Evolutionary conservation across 768 basidiomycete species (phyloP).

Genomic region (Ramaria sp.): DNA sequence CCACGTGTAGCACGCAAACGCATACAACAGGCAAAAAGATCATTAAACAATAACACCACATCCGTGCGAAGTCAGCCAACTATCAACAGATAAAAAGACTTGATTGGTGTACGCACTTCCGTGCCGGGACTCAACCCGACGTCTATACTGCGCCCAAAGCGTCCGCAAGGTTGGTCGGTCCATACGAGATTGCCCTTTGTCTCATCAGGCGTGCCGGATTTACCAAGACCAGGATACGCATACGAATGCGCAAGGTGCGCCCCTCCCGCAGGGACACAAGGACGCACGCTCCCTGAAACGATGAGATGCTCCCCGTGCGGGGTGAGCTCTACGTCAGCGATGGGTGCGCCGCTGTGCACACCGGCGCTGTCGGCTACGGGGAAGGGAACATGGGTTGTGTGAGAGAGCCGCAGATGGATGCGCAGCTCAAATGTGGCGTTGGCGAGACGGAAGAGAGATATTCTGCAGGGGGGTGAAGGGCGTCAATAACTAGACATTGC

Average conservation of each 20-base stretch:
- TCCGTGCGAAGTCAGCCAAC: too few relatives aligned
- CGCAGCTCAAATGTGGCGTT: slow-evolving; percentile 2
- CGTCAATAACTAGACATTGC: too few relatives aligned
- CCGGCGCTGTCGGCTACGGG: too few relatives aligned
- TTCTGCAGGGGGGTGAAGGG: not conserved
- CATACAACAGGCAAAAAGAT: too few relatives aligned
- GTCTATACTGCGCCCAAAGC: not conserved
- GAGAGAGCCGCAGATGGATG: not conserved
- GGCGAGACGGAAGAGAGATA: not conserved
- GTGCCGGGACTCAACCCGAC: not conserved
- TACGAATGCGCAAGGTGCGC: not conserved
- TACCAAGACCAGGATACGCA: not conserved
- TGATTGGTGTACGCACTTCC: not conserved
- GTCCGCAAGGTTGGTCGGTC: slow-evolving; percentile 1
- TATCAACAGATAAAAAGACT: too few relatives aligned
- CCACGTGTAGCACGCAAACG: too few relatives aligned
- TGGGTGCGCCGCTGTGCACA: not conserved
- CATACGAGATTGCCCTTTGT: not conserved
- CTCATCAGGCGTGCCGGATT: not conserved
- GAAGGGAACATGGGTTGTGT: too few relatives aligned
- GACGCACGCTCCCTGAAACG: not conserved
- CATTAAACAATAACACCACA: too few relatives aligned
- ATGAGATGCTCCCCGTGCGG: not conserved
- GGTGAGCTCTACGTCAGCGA: slow-evolving; percentile 1
- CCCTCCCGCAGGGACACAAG: not conserved